Evolutionary conservation across 2,329 filamentous ascomycete species (phyloP).

Genomic region (Trichophyton rubrum): DNA sequence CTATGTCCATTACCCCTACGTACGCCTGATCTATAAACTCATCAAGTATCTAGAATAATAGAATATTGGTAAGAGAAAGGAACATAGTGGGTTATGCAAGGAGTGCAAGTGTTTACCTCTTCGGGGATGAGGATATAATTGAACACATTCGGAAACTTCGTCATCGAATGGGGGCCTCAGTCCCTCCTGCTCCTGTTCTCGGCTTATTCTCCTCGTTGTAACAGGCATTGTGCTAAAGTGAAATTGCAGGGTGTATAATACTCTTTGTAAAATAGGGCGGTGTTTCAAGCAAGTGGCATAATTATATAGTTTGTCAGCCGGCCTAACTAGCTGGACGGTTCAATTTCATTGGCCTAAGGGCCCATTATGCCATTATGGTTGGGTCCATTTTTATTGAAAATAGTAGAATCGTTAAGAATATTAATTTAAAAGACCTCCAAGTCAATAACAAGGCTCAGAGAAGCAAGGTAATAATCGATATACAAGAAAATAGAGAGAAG

Average conservation of each 20-base stretch:
- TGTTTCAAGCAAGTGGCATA: too few species aligned
- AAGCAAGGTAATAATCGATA: not conserved
- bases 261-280: too few species aligned
- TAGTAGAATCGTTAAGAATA: not conserved
- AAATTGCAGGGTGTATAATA: too few species aligned
- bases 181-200: not conserved
- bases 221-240: not conserved
- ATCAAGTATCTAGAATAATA: slow-evolving; percentile 4
- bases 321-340: too few species aligned
- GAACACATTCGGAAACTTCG: too few species aligned
- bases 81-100: not conserved
- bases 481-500: not conserved
- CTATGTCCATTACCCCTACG: too few species aligned
- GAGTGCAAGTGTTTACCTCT: not conserved
- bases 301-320: too few species aligned
- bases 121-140: too few species aligned
- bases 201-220: not conserved
- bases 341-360: not conserved
- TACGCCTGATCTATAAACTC: slow-evolving; percentile 8
- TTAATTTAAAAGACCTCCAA: not conserved
- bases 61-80: not conserved
- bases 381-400: not conserved
- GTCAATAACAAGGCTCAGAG: not conserved
- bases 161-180: too few species aligned
- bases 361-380: not conserved